Evolutionary conservation across 208 protist genomes (phyloP), one percentile per base, ranked within the genome.

Genomic region (Herpetomonas muscarum): DNA sequence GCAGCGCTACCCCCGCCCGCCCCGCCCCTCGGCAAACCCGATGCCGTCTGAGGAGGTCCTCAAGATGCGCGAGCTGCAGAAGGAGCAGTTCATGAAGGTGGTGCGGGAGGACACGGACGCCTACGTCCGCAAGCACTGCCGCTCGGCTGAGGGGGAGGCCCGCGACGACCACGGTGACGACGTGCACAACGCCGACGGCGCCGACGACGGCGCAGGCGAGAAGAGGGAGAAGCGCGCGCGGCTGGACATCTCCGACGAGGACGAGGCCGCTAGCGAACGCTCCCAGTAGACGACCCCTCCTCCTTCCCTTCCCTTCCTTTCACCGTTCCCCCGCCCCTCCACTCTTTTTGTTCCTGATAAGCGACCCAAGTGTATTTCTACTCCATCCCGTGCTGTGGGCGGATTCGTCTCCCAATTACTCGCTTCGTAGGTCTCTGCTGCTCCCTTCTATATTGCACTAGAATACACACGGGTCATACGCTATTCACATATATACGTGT

Each of bases 81-180:
- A 78, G 4, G 84, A 89, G 60, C 81, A 90, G 70, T 94, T 76
- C 58, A 74, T 92, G 15, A 80, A 90, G 1, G 83, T 91, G 12
- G 82, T 94, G 26, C 79, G 74, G 22, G 61, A 64, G 19, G 82
- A 90, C 12, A 71, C 84, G 28, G 76, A 92, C 73, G 56, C 61
- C 67, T 94, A 90, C 54, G 68, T 90, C 67, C 34, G 59, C 21
- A 91, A 94, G 72, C 3, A 74, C 37, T 57, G 68, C n/a, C n/a
- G n/a, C 59, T 74, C 86, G 52, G 29, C 61, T 30, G 61, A 55
- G 30, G 56, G 50, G 22, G 79, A 83, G 50, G 69, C 68, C 36
- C 59, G 52, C 21, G 60, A 61, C 29, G 77, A 63, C 50, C 36
- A 61, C 46, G 72, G 63, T 3, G 64, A 55, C 36, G 64, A 55